Conservation (phyloP, 352 stramenopile species). For the Phytophthora ramorum region DNA sequence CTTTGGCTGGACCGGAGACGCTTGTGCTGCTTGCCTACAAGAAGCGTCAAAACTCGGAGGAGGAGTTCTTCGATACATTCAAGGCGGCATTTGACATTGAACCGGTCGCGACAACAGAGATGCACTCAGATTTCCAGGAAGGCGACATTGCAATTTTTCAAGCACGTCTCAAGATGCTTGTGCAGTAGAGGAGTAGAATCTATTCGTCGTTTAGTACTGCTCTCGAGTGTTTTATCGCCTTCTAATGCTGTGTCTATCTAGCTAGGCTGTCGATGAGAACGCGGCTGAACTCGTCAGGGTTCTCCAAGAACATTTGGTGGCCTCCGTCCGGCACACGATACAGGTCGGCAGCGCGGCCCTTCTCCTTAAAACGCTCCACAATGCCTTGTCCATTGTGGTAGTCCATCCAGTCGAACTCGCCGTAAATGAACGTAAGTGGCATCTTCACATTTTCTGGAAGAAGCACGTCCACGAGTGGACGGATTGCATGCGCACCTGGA, state of each 20-base stretch:
- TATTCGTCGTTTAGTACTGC: slow-evolving; percentile 16
- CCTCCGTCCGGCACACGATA: slow-evolving; percentile 67
- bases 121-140: slow-evolving; percentile 75
- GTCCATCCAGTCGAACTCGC: slow-evolving; percentile 89
- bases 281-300: slow-evolving; percentile 72
- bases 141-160: slow-evolving; percentile 72
- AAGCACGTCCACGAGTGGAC: slow-evolving; percentile 72
- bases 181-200: slow-evolving; percentile 15
- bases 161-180: slow-evolving; percentile 39
- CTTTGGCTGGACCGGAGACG: slow-evolving; percentile 49
- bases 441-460: slow-evolving; percentile 67
- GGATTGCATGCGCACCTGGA: slow-evolving; percentile 69
- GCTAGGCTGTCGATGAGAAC: slow-evolving; percentile 55
- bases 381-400: slow-evolving; percentile 70
- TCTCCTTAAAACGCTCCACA: slow-evolving; percentile 59
- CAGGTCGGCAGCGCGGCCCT: slow-evolving; percentile 48
- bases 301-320: slow-evolving; percentile 89
- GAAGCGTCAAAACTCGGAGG: slow-evolving; percentile 67
- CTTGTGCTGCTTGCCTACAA: slow-evolving; percentile 83
- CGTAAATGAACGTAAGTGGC: slow-evolving; percentile 88
- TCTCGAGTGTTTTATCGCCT: slow-evolving; percentile 4
- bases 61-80: slow-evolving; percentile 68
- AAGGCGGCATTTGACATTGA: slow-evolving; percentile 56
- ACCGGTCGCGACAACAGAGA: slow-evolving; percentile 43
- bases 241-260: slow-evolving; percentile 15